A percentile compares a stretch with the other conserved stretches of the same genome.
phyloP scores from a whole-genome alignment of 164 flowering plant species.

The Hamamelis virginiana region DNA sequence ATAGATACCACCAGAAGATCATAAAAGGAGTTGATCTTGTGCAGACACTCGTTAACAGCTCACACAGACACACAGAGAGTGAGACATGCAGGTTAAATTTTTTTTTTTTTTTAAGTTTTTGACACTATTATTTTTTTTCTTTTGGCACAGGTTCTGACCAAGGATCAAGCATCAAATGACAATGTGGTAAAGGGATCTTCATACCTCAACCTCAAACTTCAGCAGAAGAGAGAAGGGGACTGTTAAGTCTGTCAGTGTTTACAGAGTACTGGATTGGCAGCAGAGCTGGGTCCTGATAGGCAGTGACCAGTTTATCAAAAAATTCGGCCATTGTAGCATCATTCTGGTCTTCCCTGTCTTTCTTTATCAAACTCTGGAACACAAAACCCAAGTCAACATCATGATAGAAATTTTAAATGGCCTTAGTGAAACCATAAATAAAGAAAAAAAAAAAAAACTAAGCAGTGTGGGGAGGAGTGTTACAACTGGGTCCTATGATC shows the following conservation, averaged over 20 bases:
- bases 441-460: neutral
- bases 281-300: conserved; percentile 78
- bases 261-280: conserved; percentile 43
- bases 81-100: no score
- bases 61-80: no score
- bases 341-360: conserved; percentile 58
- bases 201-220: conserved; percentile 20
- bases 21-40: no score
- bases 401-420: neutral
- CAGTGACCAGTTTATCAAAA: conserved; percentile 50
- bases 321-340: conserved; percentile 60
- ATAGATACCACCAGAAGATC: neutral
- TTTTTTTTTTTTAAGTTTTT: no score
- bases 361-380: conserved; percentile 61
- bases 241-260: conserved; percentile 28
- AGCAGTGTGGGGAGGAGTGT: neutral
- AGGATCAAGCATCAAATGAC: neutral
- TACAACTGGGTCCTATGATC: neutral
- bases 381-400: conserved; percentile 1
- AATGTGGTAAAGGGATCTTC: neutral
- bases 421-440: neutral
- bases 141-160: no score
- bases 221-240: conserved; percentile 58
- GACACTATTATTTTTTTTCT: no score
- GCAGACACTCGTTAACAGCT: no score